Evolutionary conservation across 352 stramenopile genomes (phyloP), one percentile per base, ranked within the genome.

Genomic region (Globisporangium nunn): DNA sequence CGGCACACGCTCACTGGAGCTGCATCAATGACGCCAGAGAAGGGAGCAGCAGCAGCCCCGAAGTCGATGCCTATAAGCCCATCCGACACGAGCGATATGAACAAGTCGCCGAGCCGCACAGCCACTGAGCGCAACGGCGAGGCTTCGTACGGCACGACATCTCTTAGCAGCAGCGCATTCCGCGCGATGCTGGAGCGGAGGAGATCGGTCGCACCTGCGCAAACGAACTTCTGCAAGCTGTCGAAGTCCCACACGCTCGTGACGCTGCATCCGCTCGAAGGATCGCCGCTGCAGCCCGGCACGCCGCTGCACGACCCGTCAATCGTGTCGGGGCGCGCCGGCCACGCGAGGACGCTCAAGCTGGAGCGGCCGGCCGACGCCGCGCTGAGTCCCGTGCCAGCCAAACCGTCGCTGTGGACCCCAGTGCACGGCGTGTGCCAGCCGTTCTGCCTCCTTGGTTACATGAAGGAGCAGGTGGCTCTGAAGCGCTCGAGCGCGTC

Each of bases 391-490:
- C 54, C 40, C 6, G 31, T 39, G 2, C 18, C 47, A 11, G 56
- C 56, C 0, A 57, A 40, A 29, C 43, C 53, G 15, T 61, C 43
- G 28, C 82, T 93, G 12, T 91, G 82, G 82, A 84, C 75, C 18
- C 82, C 82, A 1, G 65, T 91, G 0, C 82, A 93, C 52, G 80
- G 82, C 12, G 75, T 89, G 10, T 88, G 75, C 8, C 78, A 89
- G 50, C 82, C 82, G 12, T 93, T 91, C 50, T 61, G 76, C 12
- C 58, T 93, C 29, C 54, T 93, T 17, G 82, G 82, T 2, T 89
- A 87, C 41, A 66, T 80, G 64, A 74, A 70, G 23, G 74, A 85
- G 44, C 61, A 57, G 41, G 1, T 28, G 17, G 30, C 14, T 17
- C 29, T 5, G 47, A 46, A 31, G 33, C 10, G 23, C 6, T 11